Evolutionary conservation across 2,329 filamentous ascomycete species (phyloP).

Genomic region (Fusarium euwallaceae): DNA sequence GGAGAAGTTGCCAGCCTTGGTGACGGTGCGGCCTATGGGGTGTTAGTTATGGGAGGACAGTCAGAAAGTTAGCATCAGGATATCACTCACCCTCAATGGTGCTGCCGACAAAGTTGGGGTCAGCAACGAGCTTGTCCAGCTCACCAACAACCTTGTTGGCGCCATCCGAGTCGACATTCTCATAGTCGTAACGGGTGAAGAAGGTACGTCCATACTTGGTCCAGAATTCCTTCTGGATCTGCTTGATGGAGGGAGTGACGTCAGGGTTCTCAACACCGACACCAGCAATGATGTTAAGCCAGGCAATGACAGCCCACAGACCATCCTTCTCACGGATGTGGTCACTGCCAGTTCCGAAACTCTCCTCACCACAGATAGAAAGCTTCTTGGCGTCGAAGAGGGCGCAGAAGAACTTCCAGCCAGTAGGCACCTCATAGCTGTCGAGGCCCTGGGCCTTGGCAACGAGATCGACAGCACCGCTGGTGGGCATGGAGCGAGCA

Average conservation of each 20-base stretch:
- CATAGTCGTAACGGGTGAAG: constrained; percentile 99
- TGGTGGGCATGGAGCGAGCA: constrained; percentile 97
- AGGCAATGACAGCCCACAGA: constrained; percentile 96
- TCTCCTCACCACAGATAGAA: constrained; percentile 98
- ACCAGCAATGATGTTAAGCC: constrained; percentile 98
- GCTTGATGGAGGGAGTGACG: constrained; percentile 90
- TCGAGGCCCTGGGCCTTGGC: constrained; percentile 93
- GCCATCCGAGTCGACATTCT: constrained; percentile 90
- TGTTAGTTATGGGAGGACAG: constrained; percentile 36
- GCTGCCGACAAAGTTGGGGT: constrained; percentile 83
- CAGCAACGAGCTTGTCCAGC: constrained; percentile 82
- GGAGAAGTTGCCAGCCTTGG: constrained; percentile 94
- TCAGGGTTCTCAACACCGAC: constrained; percentile 85
- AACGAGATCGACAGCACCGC: constrained; percentile 93
- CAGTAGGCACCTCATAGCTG: constrained; percentile 97
- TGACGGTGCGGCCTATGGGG: constrained; percentile 77
- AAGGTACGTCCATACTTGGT: constrained; percentile 95
- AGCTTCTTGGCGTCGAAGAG: constrained; percentile 95
- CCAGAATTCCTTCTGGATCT: constrained; percentile 99
- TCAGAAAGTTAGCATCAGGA: background rate
- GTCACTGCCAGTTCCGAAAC: constrained; percentile 97
- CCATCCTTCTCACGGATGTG: constrained; percentile 99
- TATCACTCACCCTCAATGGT: constrained; percentile 74
- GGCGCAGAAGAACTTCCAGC: constrained; percentile 99
- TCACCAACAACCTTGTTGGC: constrained; percentile 91